These are phyloP conservation scores for Drechmeria coniospora DNA, from an alignment of 2,329 filamentous ascomycete species.

Conservation along the genomic window DNA sequence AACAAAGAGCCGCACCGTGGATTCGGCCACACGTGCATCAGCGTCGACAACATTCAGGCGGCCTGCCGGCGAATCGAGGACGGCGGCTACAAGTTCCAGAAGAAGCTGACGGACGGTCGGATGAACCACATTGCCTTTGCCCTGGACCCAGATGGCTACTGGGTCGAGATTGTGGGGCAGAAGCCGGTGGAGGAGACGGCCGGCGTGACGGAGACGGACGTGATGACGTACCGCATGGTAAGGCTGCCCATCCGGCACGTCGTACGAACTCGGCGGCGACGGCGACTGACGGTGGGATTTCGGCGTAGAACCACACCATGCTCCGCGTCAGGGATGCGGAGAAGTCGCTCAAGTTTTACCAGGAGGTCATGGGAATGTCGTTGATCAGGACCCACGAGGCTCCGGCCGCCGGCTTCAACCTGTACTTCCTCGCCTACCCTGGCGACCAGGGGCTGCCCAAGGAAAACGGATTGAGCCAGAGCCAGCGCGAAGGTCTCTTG, in stretches of 20 bases:
- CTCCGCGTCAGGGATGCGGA: constrained; percentile 75
- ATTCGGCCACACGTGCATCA: constrained; percentile 77
- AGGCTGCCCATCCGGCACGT: constrained; percentile 5
- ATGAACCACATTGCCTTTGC: constrained; percentile 85
- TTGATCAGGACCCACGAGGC: constrained; percentile 60
- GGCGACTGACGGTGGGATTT: background rate
- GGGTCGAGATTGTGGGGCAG: constrained; percentile 70
- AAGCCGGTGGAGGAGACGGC: constrained; percentile 59
- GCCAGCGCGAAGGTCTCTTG: constrained; percentile 65
- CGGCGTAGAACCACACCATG: constrained; percentile 69
- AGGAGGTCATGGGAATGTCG: constrained; percentile 80
- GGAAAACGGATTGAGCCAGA: constrained; percentile 37
- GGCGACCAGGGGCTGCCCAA: constrained; percentile 36
- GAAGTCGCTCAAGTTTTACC: constrained; percentile 63
- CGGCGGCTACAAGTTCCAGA: constrained; percentile 86
- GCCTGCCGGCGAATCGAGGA: constrained; percentile 82
- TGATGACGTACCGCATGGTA: constrained; percentile 57
- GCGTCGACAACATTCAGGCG: constrained; percentile 70
- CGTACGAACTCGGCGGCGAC: too few relatives aligned
- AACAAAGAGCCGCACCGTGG: constrained; percentile 78
- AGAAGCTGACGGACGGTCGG: constrained; percentile 76
- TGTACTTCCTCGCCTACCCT: constrained; percentile 84
- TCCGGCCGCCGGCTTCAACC: constrained; percentile 58
- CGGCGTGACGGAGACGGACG: constrained; percentile 55
- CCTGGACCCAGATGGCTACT: constrained; percentile 76